phyloP scores from a whole-genome alignment of 495 filamentous ascomycete genomes.

The Daldinia bambusicola region DNA sequence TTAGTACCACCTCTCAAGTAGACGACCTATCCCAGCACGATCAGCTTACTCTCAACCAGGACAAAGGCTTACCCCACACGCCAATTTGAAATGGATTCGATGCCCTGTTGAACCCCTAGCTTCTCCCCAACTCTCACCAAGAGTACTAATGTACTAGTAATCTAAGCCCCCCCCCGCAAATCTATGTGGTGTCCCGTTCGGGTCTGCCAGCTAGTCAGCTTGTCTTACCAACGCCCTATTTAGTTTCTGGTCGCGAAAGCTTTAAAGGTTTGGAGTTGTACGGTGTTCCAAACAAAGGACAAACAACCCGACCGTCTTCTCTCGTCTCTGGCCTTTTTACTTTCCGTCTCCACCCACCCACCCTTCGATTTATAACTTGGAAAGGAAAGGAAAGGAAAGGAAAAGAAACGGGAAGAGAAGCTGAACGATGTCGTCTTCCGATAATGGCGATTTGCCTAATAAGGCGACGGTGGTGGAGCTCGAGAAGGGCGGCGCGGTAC shows the following conservation, averaged over 20 bases:
- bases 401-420: not conserved
- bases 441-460: conserved; percentile 23
- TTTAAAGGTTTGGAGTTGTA: conserved; percentile 22
- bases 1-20: conserved; percentile 21
- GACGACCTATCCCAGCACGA: conserved; percentile 16
- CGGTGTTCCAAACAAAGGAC: conserved; percentile 20
- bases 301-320: conserved; percentile 14
- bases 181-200: conserved; percentile 16
- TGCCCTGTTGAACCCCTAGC: conserved; percentile 21
- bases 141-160: conserved; percentile 37
- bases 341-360: not conserved
- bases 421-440: conserved; percentile 37
- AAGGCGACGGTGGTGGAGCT: conserved; percentile 42
- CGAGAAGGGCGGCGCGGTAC: conserved; percentile 36
- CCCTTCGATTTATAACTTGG: not conserved
- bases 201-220: not conserved
- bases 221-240: conserved; percentile 11
- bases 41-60: conserved; percentile 39
- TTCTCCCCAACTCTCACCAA: conserved; percentile 18
- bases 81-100: conserved; percentile 26
- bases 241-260: conserved; percentile 30
- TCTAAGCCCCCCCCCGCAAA: conserved; percentile 35
- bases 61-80: conserved; percentile 37
- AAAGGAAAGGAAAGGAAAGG: conserved; percentile 24
- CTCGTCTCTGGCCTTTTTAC: conserved; percentile 6